Base-by-base conservation (phyloP, 768 basidiomycete species). In the Rhizopogon roseolus region DNA sequence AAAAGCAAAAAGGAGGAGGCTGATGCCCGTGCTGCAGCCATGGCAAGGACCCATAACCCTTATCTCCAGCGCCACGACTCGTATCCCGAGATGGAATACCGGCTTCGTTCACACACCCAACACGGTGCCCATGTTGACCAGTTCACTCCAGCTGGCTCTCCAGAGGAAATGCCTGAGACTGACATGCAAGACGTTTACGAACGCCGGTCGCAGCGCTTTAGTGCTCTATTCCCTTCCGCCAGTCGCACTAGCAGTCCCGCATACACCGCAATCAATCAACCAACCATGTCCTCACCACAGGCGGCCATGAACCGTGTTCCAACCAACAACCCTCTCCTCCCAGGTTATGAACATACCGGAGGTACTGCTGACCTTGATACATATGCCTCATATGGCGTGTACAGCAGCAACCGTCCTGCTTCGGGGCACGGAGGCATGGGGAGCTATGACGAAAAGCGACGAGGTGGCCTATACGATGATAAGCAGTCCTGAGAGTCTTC, bases 1-100 rank as follows among this genome's bases (percentile, higher is more conserved):
- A 92, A 92, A 74, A 81, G 85, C 60, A 97, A 95, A 76, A 93
- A 95, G 70, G 91, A 93, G 64, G 70, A 71, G 46, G 62, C 65
- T n/a, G 72, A 73, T 48, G 49, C 62, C 13, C 62, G 56, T 25
- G 54, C 56, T 41, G 52, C 52, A 46, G n/a, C 54, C 59, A 48
- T 60, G 67, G 29, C 58, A 48, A 41, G 43, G 43, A 7, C 11
- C 8, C 50, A 51, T 34, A 43, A 51, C 22, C 27, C 50, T 32
- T 48, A 51, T 63, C 70, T 32, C 48, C 71, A 38, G 70, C 75
- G 22, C 74, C 67, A 48, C 57, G 57, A 38, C 58, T 64, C 48
- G 19, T 64, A 55, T 32, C 64, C 66, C 41, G 56, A 66, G 56
- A n/a, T 54, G 17, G 57, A 68, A 28, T 60, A 61, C 46, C 53